These are phyloP conservation scores for Zelopaecilomyces penicillatus DNA, from an alignment of 2,329 filamentous ascomycete species.

Conservation along the genomic window DNA sequence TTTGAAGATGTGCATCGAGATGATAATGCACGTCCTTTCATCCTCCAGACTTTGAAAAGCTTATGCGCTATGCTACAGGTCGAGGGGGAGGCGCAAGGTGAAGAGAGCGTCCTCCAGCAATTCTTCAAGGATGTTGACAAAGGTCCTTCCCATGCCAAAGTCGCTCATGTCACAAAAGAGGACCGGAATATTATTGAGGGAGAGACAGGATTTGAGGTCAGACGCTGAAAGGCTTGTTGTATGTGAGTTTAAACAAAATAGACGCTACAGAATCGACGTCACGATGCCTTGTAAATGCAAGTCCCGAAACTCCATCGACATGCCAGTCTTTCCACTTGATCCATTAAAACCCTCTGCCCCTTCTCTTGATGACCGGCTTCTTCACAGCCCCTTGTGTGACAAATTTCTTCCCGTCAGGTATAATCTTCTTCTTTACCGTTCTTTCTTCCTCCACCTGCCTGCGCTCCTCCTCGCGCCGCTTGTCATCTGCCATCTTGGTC, in stretches of 20 bases:
- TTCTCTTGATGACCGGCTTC: conserved; percentile 50
- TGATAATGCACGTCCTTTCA: background rate
- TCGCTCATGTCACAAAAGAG: conserved; percentile 64
- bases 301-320: background rate
- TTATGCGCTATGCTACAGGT: conserved; percentile 49
- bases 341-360: conserved; percentile 43
- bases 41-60: background rate
- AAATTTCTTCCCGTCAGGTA: conserved; percentile 43
- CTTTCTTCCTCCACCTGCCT: conserved; percentile 41
- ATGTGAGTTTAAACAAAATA: no score
- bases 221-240: conserved; percentile 20
- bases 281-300: no score
- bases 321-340: background rate
- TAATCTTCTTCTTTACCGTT: conserved; percentile 28
- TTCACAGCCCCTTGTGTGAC: conserved; percentile 54
- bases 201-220: conserved; percentile 58
- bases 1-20: no score
- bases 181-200: conserved; percentile 56
- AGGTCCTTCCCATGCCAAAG: conserved; percentile 64
- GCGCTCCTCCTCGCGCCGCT: conserved; percentile 55
- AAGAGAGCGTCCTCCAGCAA: conserved; percentile 52
- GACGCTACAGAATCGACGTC: no score
- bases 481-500: conserved; percentile 82
- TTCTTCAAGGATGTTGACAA: conserved; percentile 68
- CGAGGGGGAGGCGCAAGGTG: conserved; percentile 79